Base-by-base conservation (phyloP, 352 stramenopile species). In the Globisporangium irregulare region DNA sequence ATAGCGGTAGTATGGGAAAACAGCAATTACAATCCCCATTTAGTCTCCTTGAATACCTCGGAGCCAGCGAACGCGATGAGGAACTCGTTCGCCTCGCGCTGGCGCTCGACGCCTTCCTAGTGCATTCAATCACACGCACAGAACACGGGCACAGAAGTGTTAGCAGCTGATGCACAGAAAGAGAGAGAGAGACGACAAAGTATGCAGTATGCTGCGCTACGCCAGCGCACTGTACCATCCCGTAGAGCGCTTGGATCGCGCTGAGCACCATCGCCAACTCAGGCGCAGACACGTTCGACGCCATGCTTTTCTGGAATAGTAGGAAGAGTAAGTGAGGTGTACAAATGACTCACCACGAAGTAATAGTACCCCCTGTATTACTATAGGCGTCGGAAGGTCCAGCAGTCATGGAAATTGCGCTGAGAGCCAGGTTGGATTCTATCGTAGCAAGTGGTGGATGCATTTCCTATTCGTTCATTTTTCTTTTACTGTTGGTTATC, bases 21-120 rank as follows among this genome's bases (percentile, higher is more conserved):
- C 12, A 46, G 14, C 54, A 68, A 27, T 25, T 12, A 14, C 7
- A 36, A 3, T 55, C 66, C 43, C 18, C 38, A 46, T 46, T 46
- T 18, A 18, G 15, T 46, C 38, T 0, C 38, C 15, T 46, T 15
- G 15, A 20, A 14, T 56, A 85, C 77, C 67, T 91, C 73, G 1
- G 77, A 82, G 24, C 63, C 67, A 36, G 80, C 75, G 68, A 92
- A 88, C 34, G 65, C 74, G 63, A 91, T 67, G 12, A 92, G 66
- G 55, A 90, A 90, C 71, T 82, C 76, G 60, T 92, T 92, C 55
- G 82, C 82, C 68, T 87, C 79, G 70, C 80, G 84, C 65, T 92
- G 84, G 53, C 77, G 79, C 20, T 70, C 78, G 7, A 74, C 72
- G 64, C 84, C 84, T 77, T 89, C 82, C 84, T 92, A 20, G 14